Conservation (phyloP, 805 yeast species). For the Kuraishia molischiana region DNA sequence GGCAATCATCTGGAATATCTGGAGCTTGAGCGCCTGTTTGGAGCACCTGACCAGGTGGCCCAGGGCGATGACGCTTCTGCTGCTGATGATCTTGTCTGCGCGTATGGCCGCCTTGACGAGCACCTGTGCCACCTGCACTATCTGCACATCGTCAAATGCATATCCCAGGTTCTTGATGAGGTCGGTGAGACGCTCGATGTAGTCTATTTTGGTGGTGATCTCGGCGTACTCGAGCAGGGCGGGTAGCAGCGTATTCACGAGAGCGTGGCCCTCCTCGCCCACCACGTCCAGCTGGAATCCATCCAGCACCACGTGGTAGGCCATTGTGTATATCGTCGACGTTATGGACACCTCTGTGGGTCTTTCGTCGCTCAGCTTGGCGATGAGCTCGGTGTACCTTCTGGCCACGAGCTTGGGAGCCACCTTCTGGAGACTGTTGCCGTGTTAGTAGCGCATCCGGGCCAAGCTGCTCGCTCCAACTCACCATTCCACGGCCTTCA, state of each 20-base stretch:
- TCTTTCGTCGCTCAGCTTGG: constrained; percentile 11
- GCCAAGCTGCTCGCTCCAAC: background rate
- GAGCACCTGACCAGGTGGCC: constrained; percentile 20
- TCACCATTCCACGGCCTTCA: constrained; percentile 53
- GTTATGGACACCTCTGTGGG: constrained; percentile 24
- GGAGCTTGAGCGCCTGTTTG: constrained; percentile 12
- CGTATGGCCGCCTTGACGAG: constrained; percentile 26
- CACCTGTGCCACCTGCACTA: constrained; percentile 12
- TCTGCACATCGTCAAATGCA: constrained; percentile 14
- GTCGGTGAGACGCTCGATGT: constrained; percentile 52
- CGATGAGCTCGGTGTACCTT: constrained; percentile 20
- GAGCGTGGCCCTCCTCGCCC: constrained; percentile 5
- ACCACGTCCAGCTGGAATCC: background rate
- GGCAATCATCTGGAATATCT: constrained; percentile 7
- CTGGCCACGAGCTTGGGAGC: constrained; percentile 26
- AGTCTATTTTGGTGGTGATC: constrained; percentile 32
- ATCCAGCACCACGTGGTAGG: constrained; percentile 33
- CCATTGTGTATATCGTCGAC: constrained; percentile 43
- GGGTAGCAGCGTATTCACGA: constrained; percentile 27
- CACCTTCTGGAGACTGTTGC: constrained; percentile 15
- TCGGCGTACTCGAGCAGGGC: constrained; percentile 16
- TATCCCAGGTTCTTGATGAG: constrained; percentile 34
- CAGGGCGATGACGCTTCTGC: constrained; percentile 31
- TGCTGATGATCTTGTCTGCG: constrained; percentile 34
- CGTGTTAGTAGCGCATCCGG: background rate